Conservation (phyloP, 306 rosid genomes). For the Cucurbita moschata region DNA sequence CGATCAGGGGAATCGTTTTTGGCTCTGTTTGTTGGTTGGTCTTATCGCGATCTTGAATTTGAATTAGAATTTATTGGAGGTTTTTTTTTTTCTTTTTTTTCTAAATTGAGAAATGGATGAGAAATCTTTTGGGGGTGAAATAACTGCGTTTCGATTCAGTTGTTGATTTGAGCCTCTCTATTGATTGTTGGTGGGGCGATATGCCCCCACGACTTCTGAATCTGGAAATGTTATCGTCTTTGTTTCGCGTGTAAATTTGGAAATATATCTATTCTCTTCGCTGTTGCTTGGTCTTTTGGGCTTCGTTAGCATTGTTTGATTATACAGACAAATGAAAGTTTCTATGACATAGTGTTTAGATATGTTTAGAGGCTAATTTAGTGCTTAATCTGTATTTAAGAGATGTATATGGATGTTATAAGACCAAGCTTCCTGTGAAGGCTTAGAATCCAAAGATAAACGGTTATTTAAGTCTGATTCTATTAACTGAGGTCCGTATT, state of each 20-base stretch:
- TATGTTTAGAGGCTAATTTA: not conserved
- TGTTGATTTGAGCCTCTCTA: not conserved
- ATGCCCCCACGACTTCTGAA: not conserved
- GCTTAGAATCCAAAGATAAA: not conserved
- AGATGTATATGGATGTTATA: not conserved
- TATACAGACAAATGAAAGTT: not conserved
- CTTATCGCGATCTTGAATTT: not conserved
- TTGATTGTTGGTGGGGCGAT: not conserved
- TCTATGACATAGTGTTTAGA: not conserved
- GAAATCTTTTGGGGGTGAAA: not conserved
- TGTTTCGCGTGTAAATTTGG: not conserved
- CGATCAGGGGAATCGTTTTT: not conserved
- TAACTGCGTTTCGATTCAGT: not conserved
- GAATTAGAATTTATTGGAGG: not conserved
- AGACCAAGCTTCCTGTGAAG: not conserved
- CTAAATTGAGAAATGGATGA: not conserved
- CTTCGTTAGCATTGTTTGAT: not conserved
- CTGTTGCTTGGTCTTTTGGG: not conserved
- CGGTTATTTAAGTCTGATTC: not conserved
- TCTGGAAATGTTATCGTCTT: not conserved
- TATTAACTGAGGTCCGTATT: conserved; percentile 1
- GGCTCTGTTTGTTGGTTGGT: not conserved
- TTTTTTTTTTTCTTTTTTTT: not conserved
- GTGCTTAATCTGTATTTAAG: not conserved
- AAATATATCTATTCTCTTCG: not conserved